Conservation (phyloP, 495 filamentous ascomycete species). For the Pyronema domesticum region DNA sequence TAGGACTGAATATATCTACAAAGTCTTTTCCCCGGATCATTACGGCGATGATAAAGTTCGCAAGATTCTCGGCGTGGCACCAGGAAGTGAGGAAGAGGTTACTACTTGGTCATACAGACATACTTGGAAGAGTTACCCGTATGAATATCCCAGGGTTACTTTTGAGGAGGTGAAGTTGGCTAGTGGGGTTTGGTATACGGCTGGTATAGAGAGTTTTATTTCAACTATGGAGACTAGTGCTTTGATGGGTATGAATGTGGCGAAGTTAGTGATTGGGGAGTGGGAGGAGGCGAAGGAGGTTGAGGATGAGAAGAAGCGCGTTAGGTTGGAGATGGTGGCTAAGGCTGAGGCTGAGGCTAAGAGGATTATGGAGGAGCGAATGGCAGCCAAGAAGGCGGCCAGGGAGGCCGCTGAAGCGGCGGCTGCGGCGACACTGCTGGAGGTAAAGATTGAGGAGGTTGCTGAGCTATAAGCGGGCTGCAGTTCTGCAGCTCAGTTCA, state of each 20-base stretch:
- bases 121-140: conserved; percentile 70
- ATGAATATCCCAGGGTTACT: conserved; percentile 59
- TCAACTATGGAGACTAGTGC: conserved; percentile 91
- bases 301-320: no score
- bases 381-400: no score
- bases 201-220: conserved; percentile 87
- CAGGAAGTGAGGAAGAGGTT: conserved; percentile 22
- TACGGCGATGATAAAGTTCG: conserved; percentile 25
- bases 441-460: no score
- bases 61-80: conserved; percentile 2
- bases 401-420: no score
- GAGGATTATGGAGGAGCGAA: no score
- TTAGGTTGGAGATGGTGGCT: no score
- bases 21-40: conserved; percentile 71
- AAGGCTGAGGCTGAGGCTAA: no score
- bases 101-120: conserved; percentile 67
- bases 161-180: conserved; percentile 68
- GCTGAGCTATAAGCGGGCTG: no score
- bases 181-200: conserved; percentile 65
- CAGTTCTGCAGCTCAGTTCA: no score
- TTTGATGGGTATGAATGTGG: conserved; percentile 91
- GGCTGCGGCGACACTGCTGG: no score
- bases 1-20: conserved; percentile 65
- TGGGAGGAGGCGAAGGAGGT: conserved; percentile 30
- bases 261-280: conserved; percentile 52